Evolutionary conservation across 805 yeast genomes (phyloP).

Genomic region (Cyberlindnera mycetangii): DNA sequence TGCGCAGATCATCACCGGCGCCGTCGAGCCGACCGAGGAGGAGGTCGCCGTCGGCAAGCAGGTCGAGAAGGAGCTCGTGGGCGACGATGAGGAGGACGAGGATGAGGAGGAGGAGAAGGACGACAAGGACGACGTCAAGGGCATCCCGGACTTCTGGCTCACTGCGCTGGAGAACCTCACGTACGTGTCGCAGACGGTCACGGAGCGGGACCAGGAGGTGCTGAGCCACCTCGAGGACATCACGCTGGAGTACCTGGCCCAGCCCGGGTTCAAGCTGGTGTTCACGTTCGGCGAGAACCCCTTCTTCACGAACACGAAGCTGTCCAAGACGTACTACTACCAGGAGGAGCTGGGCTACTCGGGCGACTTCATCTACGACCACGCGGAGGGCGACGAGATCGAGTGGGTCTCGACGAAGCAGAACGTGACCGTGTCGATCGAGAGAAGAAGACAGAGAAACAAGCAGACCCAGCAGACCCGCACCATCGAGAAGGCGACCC

Average conservation of each 20-base stretch:
- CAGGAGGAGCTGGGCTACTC: slow-evolving; percentile 91
- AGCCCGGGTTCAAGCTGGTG: slow-evolving; percentile 85
- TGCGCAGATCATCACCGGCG: slow-evolving; percentile 68
- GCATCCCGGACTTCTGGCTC: slow-evolving; percentile 95
- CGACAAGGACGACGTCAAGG: slow-evolving; percentile 48
- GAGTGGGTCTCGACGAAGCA: slow-evolving; percentile 78
- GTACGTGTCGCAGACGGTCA: slow-evolving; percentile 76
- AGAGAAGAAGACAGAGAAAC: slow-evolving; percentile 96
- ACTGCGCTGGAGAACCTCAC: slow-evolving; percentile 89
- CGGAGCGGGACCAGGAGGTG: slow-evolving; percentile 88
- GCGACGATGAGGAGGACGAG: slow-evolving; percentile 38
- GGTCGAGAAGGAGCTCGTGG: slow-evolving; percentile 55
- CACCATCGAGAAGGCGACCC: slow-evolving; percentile 90
- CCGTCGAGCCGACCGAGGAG: slow-evolving; percentile 68
- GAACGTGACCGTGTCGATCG: slow-evolving; percentile 83
- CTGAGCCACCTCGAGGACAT: slow-evolving; percentile 66
- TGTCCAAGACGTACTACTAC: slow-evolving; percentile 87
- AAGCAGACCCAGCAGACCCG: slow-evolving; percentile 95
- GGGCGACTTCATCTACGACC: slow-evolving; percentile 96
- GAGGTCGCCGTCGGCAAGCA: slow-evolving; percentile 79
- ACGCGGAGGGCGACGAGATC: slow-evolving; percentile 87
- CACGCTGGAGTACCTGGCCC: slow-evolving; percentile 71
- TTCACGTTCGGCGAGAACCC: slow-evolving; percentile 79
- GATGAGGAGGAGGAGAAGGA: slow-evolving; percentile 36
- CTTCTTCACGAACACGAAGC: slow-evolving; percentile 66